These are phyloP conservation scores for Hymenoscyphus infarciens DNA, from an alignment of 2,329 filamentous ascomycete genomes.

Conservation along the genomic window DNA sequence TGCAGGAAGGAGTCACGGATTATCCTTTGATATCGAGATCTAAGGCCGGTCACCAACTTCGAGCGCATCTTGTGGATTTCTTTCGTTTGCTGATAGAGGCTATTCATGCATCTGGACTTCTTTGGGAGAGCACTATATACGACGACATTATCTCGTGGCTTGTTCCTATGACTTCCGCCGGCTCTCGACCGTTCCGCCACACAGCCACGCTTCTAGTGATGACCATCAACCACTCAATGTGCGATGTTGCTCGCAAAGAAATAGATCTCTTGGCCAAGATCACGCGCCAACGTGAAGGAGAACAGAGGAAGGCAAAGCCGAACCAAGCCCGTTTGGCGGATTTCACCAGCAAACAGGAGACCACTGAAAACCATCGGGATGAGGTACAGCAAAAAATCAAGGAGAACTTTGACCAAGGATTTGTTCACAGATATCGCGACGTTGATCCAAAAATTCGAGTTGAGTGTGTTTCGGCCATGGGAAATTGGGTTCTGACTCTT, in stretches of 20 bases:
- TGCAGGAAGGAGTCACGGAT: constrained; percentile 71
- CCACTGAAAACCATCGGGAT: constrained; percentile 41
- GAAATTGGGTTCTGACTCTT: constrained; percentile 81
- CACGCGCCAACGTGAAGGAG: constrained; percentile 73
- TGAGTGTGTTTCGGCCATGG: constrained; percentile 83
- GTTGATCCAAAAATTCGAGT: constrained; percentile 84
- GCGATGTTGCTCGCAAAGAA: constrained; percentile 67
- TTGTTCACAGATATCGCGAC: constrained; percentile 93
- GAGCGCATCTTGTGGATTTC: constrained; percentile 72
- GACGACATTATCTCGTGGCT: constrained; percentile 91
- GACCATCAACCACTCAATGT: constrained; percentile 74
- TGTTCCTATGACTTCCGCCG: constrained; percentile 83
- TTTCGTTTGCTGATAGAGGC: constrained; percentile 73
- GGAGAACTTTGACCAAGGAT: constrained; percentile 88
- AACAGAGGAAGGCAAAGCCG: constrained; percentile 67
- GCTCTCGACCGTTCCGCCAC: constrained; percentile 85
- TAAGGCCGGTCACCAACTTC: constrained; percentile 74
- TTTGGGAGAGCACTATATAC: constrained; percentile 66
- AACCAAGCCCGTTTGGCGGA: constrained; percentile 77
- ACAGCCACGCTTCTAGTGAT: constrained; percentile 85
- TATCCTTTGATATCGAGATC: constrained; percentile 86
- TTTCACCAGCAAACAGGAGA: constrained; percentile 65
- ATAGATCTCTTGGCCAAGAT: constrained; percentile 70
- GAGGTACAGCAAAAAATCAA: constrained; percentile 67
- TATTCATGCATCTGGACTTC: constrained; percentile 80